Percentiles rank a stretch among this genome's conserved stretches.
phyloP scores from a whole-genome alignment of 768 basidiomycete species.

The Xerocomus spinulosus region DNA sequence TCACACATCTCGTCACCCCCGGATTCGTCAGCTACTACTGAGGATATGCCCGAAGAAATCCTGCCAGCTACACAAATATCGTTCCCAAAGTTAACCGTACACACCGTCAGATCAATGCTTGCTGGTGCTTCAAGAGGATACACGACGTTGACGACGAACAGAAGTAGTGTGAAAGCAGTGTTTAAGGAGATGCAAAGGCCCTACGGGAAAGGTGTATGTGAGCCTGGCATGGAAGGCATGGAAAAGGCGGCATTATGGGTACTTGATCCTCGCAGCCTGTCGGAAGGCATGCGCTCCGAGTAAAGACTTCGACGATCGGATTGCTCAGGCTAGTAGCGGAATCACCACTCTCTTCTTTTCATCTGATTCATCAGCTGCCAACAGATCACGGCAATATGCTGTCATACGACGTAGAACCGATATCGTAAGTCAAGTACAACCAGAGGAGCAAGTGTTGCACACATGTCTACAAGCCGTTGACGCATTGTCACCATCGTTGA shows the following conservation, averaged over 20 bases:
- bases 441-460: not conserved
- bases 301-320: not conserved
- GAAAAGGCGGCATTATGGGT: constrained; percentile 58
- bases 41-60: constrained; percentile 33
- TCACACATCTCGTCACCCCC: not conserved
- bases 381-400: no score
- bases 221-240: constrained; percentile 13
- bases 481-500: no score
- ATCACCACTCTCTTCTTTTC: not conserved
- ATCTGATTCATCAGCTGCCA: not conserved
- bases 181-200: constrained; percentile 55
- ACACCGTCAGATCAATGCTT: constrained; percentile 71
- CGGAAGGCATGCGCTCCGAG: constrained; percentile 15
- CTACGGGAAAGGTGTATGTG: constrained; percentile 3
- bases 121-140: constrained; percentile 64
- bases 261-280: constrained; percentile 66
- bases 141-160: constrained; percentile 89
- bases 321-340: not conserved
- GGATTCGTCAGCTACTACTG: not conserved
- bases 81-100: constrained; percentile 62
- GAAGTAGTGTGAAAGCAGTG: constrained; percentile 71
- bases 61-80: constrained; percentile 50
- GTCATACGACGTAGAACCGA: no score
- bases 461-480: no score
- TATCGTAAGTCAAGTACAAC: not conserved